These are phyloP conservation scores for Volutella citrinella DNA, from an alignment of 2,329 filamentous ascomycete species.

Conservation along the genomic window DNA sequence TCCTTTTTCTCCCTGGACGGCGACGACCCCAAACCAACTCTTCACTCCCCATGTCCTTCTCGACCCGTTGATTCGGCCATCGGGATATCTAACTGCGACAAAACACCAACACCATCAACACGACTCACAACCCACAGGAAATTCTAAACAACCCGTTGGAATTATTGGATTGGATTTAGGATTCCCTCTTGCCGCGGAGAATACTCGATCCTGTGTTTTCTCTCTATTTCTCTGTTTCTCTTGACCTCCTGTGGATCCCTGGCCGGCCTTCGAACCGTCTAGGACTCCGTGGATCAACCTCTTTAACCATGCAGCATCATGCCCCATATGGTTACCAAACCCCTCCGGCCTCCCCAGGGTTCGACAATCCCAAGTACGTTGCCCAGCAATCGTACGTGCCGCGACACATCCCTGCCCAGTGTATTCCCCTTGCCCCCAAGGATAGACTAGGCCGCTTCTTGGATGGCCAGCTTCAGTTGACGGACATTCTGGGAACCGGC, in stretches of 20 bases:
- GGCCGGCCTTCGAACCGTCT: conserved; percentile 16
- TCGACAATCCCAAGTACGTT: conserved; percentile 47
- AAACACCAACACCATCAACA: conserved; percentile 14
- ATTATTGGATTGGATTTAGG: conserved; percentile 22
- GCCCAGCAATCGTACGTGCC: conserved; percentile 36
- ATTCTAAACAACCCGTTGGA: conserved; percentile 23
- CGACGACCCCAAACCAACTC: conserved; percentile 12
- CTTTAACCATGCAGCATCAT: conserved; percentile 58
- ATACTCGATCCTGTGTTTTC: conserved; percentile 20
- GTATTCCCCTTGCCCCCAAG: conserved; percentile 66
- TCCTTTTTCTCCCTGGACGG: conserved; percentile 18
- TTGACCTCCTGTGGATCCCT: conserved; percentile 23
- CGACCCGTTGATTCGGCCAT: conserved; percentile 53
- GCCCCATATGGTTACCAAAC: conserved; percentile 55
- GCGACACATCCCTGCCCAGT: conserved; percentile 43
- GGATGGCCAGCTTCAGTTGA: conserved; percentile 78
- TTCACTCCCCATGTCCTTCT: conserved; percentile 19
- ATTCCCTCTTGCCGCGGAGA: conserved; percentile 24
- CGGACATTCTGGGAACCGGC: conserved; percentile 82
- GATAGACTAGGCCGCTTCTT: conserved; percentile 82
- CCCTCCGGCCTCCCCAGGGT: conserved; percentile 54
- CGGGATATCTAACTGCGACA: conserved; percentile 26
- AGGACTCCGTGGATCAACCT: conserved; percentile 29
- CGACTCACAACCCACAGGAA: conserved; percentile 20
- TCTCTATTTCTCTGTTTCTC: conserved; percentile 21